Conservation (phyloP, 768 basidiomycete genomes). For the Tephrocybe rancida region DNA sequence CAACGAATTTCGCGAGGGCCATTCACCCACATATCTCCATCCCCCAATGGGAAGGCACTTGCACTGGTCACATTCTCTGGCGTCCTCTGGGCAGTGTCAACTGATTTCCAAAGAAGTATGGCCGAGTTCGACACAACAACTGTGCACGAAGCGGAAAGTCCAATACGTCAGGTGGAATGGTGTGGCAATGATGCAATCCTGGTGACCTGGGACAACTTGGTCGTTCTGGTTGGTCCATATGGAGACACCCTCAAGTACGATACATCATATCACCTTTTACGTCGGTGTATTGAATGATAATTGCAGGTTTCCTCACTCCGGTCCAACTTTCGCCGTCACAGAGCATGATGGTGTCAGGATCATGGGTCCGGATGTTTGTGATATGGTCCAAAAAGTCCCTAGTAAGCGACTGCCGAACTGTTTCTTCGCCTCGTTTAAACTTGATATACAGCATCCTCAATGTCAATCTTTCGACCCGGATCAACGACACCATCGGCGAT, state of each 20-base stretch:
- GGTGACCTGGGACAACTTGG: constrained; percentile 78
- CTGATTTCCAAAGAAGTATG: constrained; percentile 86
- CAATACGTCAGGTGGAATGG: constrained; percentile 82
- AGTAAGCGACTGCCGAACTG: constrained; percentile 43
- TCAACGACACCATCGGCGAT: constrained; percentile 92
- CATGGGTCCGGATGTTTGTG: constrained; percentile 75
- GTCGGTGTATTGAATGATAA: constrained; percentile 8
- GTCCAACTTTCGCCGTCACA: constrained; percentile 75
- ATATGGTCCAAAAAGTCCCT: constrained; percentile 94
- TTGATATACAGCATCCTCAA: constrained; percentile 59
- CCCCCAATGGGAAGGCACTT: constrained; percentile 92
- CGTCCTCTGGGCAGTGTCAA: constrained; percentile 90
- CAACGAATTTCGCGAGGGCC: constrained; percentile 89
- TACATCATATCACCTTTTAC: constrained; percentile 6
- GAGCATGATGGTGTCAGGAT: constrained; percentile 93
- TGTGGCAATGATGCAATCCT: constrained; percentile 95
- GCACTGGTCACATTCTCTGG: constrained; percentile 77
- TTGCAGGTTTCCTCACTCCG: constrained; percentile 76
- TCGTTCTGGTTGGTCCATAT: constrained; percentile 88
- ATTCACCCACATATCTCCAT: constrained; percentile 84
- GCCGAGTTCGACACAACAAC: constrained; percentile 81
- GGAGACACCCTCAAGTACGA: constrained; percentile 86
- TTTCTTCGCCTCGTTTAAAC: not conserved
- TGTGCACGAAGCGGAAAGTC: constrained; percentile 55
- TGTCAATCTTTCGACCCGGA: constrained; percentile 89